Base-by-base conservation (phyloP, 31 red algal species). In the Bonnemaisonia californica region DNA sequence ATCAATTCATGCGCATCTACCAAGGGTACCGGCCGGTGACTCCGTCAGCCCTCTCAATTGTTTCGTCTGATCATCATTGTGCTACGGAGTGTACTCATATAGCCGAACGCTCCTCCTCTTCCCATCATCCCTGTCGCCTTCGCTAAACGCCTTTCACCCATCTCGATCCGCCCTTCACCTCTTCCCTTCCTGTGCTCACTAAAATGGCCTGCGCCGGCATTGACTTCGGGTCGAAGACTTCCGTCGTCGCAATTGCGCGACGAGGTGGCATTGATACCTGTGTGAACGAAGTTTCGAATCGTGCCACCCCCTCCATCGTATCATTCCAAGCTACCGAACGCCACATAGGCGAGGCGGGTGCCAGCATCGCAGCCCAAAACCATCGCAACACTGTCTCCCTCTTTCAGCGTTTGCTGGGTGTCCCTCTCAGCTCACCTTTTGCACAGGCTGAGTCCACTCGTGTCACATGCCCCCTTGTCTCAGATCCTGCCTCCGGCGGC, bases 191-290 rank as follows among this genome's bases (percentile, higher is more conserved):
- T 47, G 40, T 47, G 24, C 45, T 51, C 16, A 51, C 7, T 16
- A n/a, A n/a, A n/a, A 98, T 98, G 96, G 84, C 92, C 57, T 84
- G 84, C 82, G 92, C 82, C 33, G 97, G 93, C 24, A 95, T 99
- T 61, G 97, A 99, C 87, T 96, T 99, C 71, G 97, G 97, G 37
- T 88, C 65, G 74, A 85, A 82, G 58, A 94, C 79, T 70, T 91
- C 93, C 74, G 87, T 99, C 54, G 88, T 99, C 33, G 97, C 97
- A 24, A 88, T 92, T 24, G 97, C 93, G 23, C 88, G 91, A 55
- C 82, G 93, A 29, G 97, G 97, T 62, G 97, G 97, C 74, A 92
- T 99, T 62, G 97, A 99, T 66, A 88, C 96, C 13, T 82, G 84
- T 41, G 57, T 65, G 28, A 99, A 99, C 88, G 97, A 96, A 36